Evolutionary conservation across 176 grass and related monocot species (phyloP).

Genomic region (Rhipidocladum racemiflorum): DNA sequence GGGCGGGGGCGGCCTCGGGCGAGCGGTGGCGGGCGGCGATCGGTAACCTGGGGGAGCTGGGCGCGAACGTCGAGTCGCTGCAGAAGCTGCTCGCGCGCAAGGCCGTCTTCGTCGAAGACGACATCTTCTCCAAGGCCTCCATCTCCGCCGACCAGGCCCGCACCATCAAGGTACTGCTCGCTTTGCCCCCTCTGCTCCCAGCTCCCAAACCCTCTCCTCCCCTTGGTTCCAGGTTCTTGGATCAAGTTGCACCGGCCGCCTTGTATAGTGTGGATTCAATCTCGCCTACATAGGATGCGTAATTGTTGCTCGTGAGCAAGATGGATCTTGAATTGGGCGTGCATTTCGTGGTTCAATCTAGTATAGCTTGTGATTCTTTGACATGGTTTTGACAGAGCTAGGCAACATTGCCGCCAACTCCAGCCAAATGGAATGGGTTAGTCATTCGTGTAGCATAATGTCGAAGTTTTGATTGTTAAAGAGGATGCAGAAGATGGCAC

Average conservation of each 20-base stretch:
- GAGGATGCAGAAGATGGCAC: neutral
- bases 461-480: neutral
- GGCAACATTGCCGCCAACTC: neutral
- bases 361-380: neutral
- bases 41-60: constrained; percentile 75
- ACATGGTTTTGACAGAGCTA: neutral
- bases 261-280: neutral
- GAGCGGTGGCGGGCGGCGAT: constrained; percentile 76
- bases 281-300: neutral
- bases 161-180: constrained; percentile 72
- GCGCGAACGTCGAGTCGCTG: constrained; percentile 61
- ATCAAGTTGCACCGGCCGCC: neutral
- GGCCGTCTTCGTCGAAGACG: constrained; percentile 85
- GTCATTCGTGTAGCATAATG: neutral
- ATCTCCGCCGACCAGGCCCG: constrained; percentile 77
- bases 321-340: neutral
- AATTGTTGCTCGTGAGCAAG: neutral
- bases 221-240: neutral
- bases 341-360: neutral
- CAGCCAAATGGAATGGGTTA: neutral
- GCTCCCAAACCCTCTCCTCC: neutral
- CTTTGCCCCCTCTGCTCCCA: neutral
- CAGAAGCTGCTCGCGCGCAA: constrained; percentile 78
- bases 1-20: constrained; percentile 5
- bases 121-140: constrained; percentile 83